Base-by-base conservation (phyloP, 2,329 filamentous ascomycete genomes). In the Penicillium psychrosexuale region DNA sequence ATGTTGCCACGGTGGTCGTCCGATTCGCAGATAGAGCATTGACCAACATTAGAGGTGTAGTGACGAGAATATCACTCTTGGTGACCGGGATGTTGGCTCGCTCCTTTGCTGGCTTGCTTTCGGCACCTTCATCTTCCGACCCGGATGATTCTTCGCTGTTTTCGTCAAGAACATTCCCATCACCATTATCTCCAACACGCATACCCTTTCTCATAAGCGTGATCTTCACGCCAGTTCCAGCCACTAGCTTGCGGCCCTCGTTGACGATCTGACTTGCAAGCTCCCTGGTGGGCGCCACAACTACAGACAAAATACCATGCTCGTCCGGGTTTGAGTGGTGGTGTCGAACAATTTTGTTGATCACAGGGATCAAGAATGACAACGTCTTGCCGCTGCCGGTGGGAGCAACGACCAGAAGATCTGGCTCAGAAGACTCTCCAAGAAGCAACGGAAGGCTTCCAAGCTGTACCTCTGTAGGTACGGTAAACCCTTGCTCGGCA, bases 341-440 rank as follows among this genome's bases (percentile, higher is more conserved):
- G 42, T 73, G 68, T 47, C 81, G 79, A 62, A 90, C 78, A 39
- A 96, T 85, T 43, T 84, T 82, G 68, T 96, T 88, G 64, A 99
- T 85, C 3, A 91, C 82, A 0, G 93, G 92, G 39, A 99, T 89
- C 65, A 97, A 75, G 67, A 97, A 99, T 17, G 91, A 91, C 60
- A 99, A 78, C 0, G 94, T 99, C 79, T 99, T 99, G 42, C 94
- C 94, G 71, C 93, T 97, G 24, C 94, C 94, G 0, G 94, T 99
- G 1, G 94, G 94, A 3, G 94, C 94, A 40, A 97, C 86, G 0
- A 90, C 90, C 59, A 99, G 74, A 37, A 99, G 84, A 76, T 99
- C 87, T 5, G 93, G 78, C 12, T 78, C 76, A 22, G 63, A 54
- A 52, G 53, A 56, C 45, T 82, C 53, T 72, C 76, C 58, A 30